phyloP scores from a whole-genome alignment of 2,329 filamentous ascomycete genomes.

The Aspergillus persii region DNA sequence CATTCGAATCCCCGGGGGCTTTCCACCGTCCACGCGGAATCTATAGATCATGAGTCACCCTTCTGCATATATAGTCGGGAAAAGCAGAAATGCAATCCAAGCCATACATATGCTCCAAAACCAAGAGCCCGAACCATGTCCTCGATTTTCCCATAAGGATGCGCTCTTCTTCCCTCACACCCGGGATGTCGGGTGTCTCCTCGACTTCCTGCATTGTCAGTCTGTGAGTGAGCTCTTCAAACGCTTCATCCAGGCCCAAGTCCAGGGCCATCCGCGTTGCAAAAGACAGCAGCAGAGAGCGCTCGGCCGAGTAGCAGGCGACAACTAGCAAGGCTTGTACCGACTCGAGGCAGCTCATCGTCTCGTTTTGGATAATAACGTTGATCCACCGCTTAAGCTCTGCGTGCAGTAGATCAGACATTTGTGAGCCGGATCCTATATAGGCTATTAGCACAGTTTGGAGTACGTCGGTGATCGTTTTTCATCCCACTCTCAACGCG shows the following conservation, averaged over 20 bases:
- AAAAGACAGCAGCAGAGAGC: slow-evolving; percentile 50
- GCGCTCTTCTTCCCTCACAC: slow-evolving; percentile 25
- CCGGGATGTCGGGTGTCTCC: slow-evolving; percentile 11
- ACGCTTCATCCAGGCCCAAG: slow-evolving; percentile 45
- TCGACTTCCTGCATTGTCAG: slow-evolving; percentile 27
- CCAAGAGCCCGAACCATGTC: slow-evolving; percentile 54
- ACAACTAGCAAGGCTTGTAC: slow-evolving; percentile 53
- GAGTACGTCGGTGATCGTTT: too few species aligned
- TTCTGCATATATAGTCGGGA: neutral
- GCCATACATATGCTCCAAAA: slow-evolving; percentile 50
- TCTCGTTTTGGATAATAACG: slow-evolving; percentile 43
- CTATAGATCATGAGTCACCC: slow-evolving; percentile 16
- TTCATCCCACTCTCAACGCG: slow-evolving; percentile 38
- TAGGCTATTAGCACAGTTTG: neutral
- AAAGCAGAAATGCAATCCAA: neutral
- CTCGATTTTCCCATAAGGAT: slow-evolving; percentile 45
- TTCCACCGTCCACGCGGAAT: slow-evolving; percentile 47
- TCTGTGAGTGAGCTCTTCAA: slow-evolving; percentile 37
- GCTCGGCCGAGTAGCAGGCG: slow-evolving; percentile 54
- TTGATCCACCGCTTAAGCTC: slow-evolving; percentile 48
- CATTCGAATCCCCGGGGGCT: slow-evolving; percentile 41
- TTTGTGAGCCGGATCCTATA: slow-evolving; percentile 22
- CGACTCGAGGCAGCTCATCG: slow-evolving; percentile 46
- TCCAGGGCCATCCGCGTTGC: slow-evolving; percentile 53
- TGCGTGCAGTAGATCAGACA: slow-evolving; percentile 46